Base-by-base conservation (phyloP, 1,139 yeast species). In the Taphrina sp. region DNA sequence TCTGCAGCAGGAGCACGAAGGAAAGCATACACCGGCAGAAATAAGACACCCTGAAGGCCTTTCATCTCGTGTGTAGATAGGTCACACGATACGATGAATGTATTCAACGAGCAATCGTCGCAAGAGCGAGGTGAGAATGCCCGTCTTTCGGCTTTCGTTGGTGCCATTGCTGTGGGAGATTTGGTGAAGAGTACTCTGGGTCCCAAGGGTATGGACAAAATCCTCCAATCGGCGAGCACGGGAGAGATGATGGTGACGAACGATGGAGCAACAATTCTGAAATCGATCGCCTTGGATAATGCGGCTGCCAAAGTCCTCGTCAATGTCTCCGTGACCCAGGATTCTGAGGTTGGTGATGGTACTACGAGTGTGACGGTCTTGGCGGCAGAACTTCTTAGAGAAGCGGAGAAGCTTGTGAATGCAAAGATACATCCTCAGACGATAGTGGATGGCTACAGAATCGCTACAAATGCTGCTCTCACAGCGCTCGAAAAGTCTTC, bases 131-230 rank as follows among this genome's bases (percentile, higher is more conserved):
- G 94, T 37, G 98, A 92, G 72, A 37, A 46, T 26, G 54, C 46
- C 16, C 42, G 34, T 37, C 29, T 38, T 75, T 86, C 96, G 10
- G 90, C 98, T 2, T 92, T 92, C 72, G 95, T 92, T 19, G 98
- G 98, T 52, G 98, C 98, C 62, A 92, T 92, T 69, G 98, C 98
- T 38, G 98, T 92, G 24, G 98, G 97, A 51, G 98, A 92, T 70
- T 77, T 92, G 61, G 97, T 92, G 44, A 92, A 94, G 71, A 82
- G 96, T 31, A 94, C 98, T 2, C 75, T 92, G 63, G 98, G 98
- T 8, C 98, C 98, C 62, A 92, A 92, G 70, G 98, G 98, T 60
- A 92, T 92, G 97, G 98, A 92, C 72, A 92, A 92, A 70, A 76
- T 92, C 63, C 75, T 92, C 61, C 96, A 89, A 68, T 84, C 95